phyloP scores from a whole-genome alignment of 768 basidiomycete species.

The Bullera alba region DNA sequence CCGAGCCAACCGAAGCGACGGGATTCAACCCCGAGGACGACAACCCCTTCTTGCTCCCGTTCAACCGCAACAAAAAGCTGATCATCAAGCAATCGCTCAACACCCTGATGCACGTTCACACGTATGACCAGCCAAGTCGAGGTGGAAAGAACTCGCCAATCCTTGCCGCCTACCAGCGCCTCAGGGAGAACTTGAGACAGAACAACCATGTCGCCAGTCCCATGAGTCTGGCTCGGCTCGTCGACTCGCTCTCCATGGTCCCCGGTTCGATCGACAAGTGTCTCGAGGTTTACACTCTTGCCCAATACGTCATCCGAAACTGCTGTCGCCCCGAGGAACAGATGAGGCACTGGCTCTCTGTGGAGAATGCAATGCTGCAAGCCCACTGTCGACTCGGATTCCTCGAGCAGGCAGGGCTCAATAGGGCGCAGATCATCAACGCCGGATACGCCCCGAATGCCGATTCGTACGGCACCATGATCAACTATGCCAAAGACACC shows the following conservation, averaged over 20 bases:
- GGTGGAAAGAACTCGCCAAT: too few relatives aligned
- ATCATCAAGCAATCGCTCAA: not conserved
- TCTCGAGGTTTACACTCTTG: slow-evolving; percentile 59
- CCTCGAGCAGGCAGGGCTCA: slow-evolving; percentile 69
- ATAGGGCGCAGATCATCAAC: slow-evolving; percentile 69
- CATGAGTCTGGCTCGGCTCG: slow-evolving; percentile 56
- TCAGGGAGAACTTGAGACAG: too few relatives aligned
- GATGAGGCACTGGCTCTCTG: slow-evolving; percentile 59
- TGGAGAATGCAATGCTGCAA: slow-evolving; percentile 87
- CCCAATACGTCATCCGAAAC: slow-evolving; percentile 56
- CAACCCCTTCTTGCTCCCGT: too few relatives aligned
- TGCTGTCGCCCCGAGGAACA: slow-evolving; percentile 52
- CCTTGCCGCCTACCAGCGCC: too few relatives aligned
- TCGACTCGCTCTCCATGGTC: slow-evolving; percentile 64
- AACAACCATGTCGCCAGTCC: slow-evolving; percentile 43
- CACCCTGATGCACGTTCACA: too few relatives aligned
- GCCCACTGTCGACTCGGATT: slow-evolving; percentile 75
- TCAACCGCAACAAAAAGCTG: not conserved
- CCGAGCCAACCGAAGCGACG: too few relatives aligned
- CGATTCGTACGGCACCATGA: slow-evolving; percentile 86
- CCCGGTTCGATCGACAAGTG: too few relatives aligned
- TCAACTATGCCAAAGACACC: slow-evolving; percentile 79
- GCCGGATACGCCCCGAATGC: slow-evolving; percentile 71
- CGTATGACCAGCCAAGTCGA: too few relatives aligned
- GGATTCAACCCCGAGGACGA: too few relatives aligned